Evolutionary conservation across 768 basidiomycete species (phyloP).

Genomic region (Tylopilus plumbeoviolaceoides): DNA sequence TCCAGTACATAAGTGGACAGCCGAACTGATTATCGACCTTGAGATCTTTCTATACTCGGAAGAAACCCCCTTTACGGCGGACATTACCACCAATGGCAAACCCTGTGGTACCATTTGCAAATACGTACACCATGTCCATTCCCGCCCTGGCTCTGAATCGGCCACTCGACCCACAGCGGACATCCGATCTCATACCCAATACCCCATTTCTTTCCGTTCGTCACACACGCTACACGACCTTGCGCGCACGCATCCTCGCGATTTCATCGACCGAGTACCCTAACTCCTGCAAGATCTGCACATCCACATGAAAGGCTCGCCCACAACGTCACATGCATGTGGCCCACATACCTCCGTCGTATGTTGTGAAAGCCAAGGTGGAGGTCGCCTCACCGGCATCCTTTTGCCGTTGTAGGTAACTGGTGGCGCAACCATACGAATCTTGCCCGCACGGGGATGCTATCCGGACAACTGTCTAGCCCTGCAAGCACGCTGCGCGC

Average conservation of each 20-base stretch:
- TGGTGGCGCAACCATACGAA: slow-evolving; percentile 78
- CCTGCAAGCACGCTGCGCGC: slow-evolving; percentile 23
- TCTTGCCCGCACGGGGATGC: slow-evolving; percentile 72
- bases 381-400: slow-evolving; percentile 71
- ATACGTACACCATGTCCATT: slow-evolving; percentile 19
- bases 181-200: slow-evolving; percentile 17
- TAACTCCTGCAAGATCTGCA: slow-evolving; percentile 39
- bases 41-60: slow-evolving; percentile 23
- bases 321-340: slow-evolving; percentile 2
- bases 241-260: slow-evolving; percentile 38
- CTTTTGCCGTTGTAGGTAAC: slow-evolving; percentile 78
- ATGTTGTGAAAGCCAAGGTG: slow-evolving; percentile 86
- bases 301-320: slow-evolving; percentile 2
- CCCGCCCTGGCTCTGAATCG: slow-evolving; percentile 2
- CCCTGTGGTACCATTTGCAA: slow-evolving; percentile 25
- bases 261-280: slow-evolving; percentile 42
- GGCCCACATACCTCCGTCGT: slow-evolving; percentile 57
- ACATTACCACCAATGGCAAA: slow-evolving; percentile 19
- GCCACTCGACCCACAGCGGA: slow-evolving; percentile 28
- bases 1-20: slow-evolving; percentile 29
- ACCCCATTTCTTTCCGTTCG: slow-evolving; percentile 19
- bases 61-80: slow-evolving; percentile 4
- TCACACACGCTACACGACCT: slow-evolving; percentile 35
- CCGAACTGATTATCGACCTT: slow-evolving; percentile 30
- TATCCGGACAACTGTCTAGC: slow-evolving; percentile 25